A percentile compares a stretch with the other conserved stretches of the same genome.
Evolutionary conservation across 208 protist genomes (phyloP).

Genomic region (Acanthamoeba culbertsoni): DNA sequence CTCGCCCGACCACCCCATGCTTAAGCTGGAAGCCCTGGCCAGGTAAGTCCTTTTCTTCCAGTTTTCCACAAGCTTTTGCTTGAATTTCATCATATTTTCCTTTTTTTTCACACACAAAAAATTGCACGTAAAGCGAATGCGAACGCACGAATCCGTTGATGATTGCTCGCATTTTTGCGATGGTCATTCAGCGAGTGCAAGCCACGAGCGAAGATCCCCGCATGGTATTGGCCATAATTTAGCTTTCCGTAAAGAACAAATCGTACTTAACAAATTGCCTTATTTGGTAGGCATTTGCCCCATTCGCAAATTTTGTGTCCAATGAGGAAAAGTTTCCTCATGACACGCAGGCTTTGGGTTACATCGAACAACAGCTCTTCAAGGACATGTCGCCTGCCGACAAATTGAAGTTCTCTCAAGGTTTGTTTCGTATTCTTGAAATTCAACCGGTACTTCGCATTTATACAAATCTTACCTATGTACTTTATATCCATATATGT

Average conservation of each 20-base stretch:
- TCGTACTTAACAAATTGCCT: neutral
- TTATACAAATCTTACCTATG: no score
- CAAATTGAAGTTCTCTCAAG: neutral
- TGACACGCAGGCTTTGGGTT: neutral
- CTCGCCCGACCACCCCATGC: neutral
- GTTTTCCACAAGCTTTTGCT: neutral
- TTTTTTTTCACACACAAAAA: neutral
- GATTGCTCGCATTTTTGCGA: slow-evolving; percentile 17
- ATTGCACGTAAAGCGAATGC: neutral
- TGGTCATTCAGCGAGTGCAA: neutral
- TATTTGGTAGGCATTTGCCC: neutral
- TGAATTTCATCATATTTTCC: neutral
- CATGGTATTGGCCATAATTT: neutral
- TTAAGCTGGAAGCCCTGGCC: slow-evolving; percentile 15
- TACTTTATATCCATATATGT: no score
- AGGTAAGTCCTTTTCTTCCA: neutral
- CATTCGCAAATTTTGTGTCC: slow-evolving; percentile 39
- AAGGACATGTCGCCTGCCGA: neutral
- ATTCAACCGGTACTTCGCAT: no score
- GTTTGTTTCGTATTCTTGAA: neutral
- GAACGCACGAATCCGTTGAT: slow-evolving; percentile 44
- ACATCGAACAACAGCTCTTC: slow-evolving; percentile 13
- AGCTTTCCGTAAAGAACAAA: neutral
- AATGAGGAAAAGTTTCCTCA: slow-evolving; percentile 16
- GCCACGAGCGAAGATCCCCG: neutral